Base-by-base conservation (phyloP, 208 protist species). In the Crithidia fasciculata region DNA sequence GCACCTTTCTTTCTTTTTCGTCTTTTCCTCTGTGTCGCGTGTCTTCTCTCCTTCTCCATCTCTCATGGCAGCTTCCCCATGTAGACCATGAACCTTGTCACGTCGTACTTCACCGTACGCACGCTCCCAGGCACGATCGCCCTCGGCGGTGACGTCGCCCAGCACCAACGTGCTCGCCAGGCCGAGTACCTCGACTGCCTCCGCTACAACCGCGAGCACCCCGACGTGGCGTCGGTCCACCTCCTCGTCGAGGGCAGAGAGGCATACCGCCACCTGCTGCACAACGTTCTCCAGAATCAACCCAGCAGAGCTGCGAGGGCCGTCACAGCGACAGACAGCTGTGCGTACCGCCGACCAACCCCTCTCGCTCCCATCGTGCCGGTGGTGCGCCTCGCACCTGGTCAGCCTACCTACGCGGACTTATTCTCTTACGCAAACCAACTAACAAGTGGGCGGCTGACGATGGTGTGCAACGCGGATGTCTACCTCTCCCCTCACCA, bases 391-490 rank as follows among this genome's bases (percentile, higher is more conserved):
- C 45, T 67, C 10, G 67, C 60, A 7, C 57, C 49, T 7, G 56
- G 52, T 16, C 74, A 87, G 71, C 88, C 89, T 5, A 74, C 79
- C 49, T 97, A 97, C 73, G 81, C 82, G 2, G 89, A 95, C 56
- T 72, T 97, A 9, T 97, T 97, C 64, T 18, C 65, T 4, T 64
- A 91, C 60, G 92, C 90, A 0, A 94, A 91, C 68, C 75, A 85
- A 58, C 55, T 92, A 16, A 78, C 94, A 6, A 47, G 61, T 0
- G 78, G 80, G 15, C 54, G 72, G 40, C 80, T 94, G 12, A 72
- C 74, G 8, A 95, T 97, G 92, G 75, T 97, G 54, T 94, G 89
- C 75, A 97, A 97, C 76, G 88, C 90, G 0, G 90, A 97, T 68
- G 83, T 97, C 16, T 89, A 92, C 73, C 72, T 95, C 10, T 85